Evolutionary conservation across 2,329 filamentous ascomycete species (phyloP), one percentile per base, ranked within the genome.

Genomic region (Fusarium heterosporum): DNA sequence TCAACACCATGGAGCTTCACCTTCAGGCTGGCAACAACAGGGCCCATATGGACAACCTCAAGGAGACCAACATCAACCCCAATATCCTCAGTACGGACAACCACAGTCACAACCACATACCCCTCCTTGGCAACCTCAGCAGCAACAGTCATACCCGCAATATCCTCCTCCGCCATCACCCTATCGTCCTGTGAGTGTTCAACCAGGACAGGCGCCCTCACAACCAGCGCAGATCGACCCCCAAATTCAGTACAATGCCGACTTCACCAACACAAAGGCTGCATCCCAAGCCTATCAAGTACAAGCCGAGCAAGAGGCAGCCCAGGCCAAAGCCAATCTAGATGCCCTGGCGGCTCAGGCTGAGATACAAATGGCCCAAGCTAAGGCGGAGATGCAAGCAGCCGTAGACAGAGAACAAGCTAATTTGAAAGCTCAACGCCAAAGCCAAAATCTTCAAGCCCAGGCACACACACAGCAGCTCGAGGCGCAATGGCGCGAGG

Each of bases 401-500:
- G 22, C 39, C 6, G 49, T 38, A 28, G 51, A 45, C 14, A 43
- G 43, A n/a, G 32, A 48, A 26, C 26, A 61, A 13, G 41, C 54
- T 6, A 17, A 19, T 2, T 25, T 38, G 1, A 42, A 10, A 19
- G 25, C 50, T 8, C 36, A 55, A 13, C 12, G 36, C 14, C 46
- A 61, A n/a, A 49, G n/a, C 22, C 26, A 16, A 13, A 47, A 12
- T 8, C 40, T 42, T 2, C 28, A 55, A n/a, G 38, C 49, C 32
- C 56, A 56, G 19, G 39, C 48, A 2, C 48, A 69, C 3, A 25
- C 48, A 1, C 55, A 59, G n/a, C 66, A 70, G 10, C 52, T 61
- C 8, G 57, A 69, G 9, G 17, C 64, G 0, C 71, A 72, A 29
- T 67, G 66, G 54, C 64, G 57, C 12, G 58, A 68, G 17, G 69